A percentile compares a stretch with the other conserved stretches of the same genome.
phyloP scores from a whole-genome alignment of 2,329 filamentous ascomycete genomes.

The Claviceps maximensis region DNA sequence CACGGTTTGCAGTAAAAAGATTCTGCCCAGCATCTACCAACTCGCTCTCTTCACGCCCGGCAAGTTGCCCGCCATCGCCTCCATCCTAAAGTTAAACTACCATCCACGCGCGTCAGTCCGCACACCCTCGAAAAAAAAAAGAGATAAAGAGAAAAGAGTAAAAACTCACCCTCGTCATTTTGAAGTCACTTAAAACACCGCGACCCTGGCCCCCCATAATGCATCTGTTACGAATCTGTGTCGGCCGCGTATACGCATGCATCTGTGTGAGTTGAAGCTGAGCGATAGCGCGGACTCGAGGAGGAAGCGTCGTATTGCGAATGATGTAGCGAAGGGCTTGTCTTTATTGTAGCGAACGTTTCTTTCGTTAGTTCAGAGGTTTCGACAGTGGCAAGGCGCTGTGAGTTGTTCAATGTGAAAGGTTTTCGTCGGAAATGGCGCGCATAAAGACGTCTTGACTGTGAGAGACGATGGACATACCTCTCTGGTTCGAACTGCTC shows the following conservation, averaged over 20 bases:
- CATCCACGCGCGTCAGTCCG: constrained; percentile 13
- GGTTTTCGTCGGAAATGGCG: not conserved
- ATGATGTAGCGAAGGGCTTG: constrained; percentile 90
- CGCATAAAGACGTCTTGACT: not conserved
- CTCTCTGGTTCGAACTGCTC: constrained; percentile 77
- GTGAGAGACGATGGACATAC: constrained; percentile 31
- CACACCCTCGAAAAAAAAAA: not conserved
- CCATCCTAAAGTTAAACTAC: constrained; percentile 85
- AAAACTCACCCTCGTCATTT: constrained; percentile 68
- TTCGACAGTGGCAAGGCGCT: not conserved
- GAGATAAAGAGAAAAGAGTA: not conserved
- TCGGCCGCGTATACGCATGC: constrained; percentile 88
- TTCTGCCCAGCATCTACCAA: constrained; percentile 52
- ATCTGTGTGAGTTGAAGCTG: constrained; percentile 89
- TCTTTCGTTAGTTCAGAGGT: not conserved
- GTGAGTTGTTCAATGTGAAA: not conserved
- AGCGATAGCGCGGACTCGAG: constrained; percentile 73
- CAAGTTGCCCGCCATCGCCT: constrained; percentile 72
- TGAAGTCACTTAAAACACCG: constrained; percentile 87
- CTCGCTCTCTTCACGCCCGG: constrained; percentile 93
- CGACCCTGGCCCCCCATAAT: constrained; percentile 80
- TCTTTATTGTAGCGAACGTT: constrained; percentile 29
- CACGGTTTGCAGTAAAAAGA: not conserved
- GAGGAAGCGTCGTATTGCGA: constrained; percentile 76
- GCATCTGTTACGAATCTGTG: constrained; percentile 89